Evolutionary conservation across 768 basidiomycete genomes (phyloP), one percentile per base, ranked within the genome.

Genomic region (Suillus discolor): DNA sequence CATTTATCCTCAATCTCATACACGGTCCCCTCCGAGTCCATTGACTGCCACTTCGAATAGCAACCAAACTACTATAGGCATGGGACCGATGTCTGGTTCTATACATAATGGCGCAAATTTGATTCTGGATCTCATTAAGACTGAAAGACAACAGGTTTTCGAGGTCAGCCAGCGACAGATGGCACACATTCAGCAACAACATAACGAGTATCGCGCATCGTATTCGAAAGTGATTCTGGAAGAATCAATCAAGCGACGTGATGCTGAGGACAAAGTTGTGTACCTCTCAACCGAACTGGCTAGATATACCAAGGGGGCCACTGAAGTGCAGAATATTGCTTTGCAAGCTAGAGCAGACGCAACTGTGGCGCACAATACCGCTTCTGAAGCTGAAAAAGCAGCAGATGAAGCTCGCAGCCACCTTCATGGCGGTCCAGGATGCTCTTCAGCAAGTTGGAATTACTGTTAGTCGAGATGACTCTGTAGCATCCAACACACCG

Each of bases 311-410:
- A 42, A 60, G 23, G 57, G 7, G 12, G 31, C 11, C 11, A 31
- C 18, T 39, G 62, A 41, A 23, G 25, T 18, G 16, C 34, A 63
- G 9, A 23, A 39, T 13, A 36, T 16, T 6, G n/a, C 36, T 28
- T 28, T 63, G 16, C 62, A 36, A 59, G 53, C 38, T 25, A 60
- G 57, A 34, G 38, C 38, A 62, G 55, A 62, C 20, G 53, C 59
- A 31, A 39, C 20, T n/a, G 42, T 25, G 13, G 53, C 62, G 8
- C 51, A 11, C 16, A 61, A 28, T 5, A 36, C 34, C 9, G 38
- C 53, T 61, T 63, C 62, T 61, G 38, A 62, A 41, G 62, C 62
- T n/a, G 25, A 36, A 23, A 60, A 23, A 61, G 62, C n/a, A 23
- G 54, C 54, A n/a, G n/a, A 23, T 11, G 34, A 25, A 18, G 16